Conservation (phyloP, 2,329 filamentous ascomycete species). For the Diplodia scrobiculata region DNA sequence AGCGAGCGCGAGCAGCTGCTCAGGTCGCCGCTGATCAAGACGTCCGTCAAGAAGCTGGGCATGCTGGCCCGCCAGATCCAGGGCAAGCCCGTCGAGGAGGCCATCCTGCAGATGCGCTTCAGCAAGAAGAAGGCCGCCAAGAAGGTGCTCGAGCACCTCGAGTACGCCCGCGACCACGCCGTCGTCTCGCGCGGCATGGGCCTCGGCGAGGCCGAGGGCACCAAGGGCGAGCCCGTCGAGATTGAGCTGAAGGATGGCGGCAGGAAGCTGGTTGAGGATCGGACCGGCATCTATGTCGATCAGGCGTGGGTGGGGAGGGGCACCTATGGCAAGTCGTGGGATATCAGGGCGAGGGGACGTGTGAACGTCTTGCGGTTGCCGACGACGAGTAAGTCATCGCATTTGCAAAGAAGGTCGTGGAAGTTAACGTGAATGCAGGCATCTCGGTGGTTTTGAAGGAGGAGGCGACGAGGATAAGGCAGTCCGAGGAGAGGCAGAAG, state of each 20-base stretch:
- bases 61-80: conserved; percentile 84
- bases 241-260: conserved; percentile 76
- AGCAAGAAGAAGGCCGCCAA: conserved; percentile 88
- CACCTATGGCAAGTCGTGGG: conserved; percentile 57
- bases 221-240: conserved; percentile 50
- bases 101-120: conserved; percentile 91
- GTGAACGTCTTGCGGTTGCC: conserved; percentile 70
- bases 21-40: conserved; percentile 75
- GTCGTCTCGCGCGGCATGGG: conserved; percentile 84
- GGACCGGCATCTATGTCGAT: conserved; percentile 83
- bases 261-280: conserved; percentile 69
- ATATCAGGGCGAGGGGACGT: conserved; percentile 75
- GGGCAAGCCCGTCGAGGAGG: conserved; percentile 92
- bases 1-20: conserved; percentile 61
- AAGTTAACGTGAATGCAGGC: conserved; percentile 50
- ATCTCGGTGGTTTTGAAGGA: conserved; percentile 86
- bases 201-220: conserved; percentile 50
- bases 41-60: conserved; percentile 87
- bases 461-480: conserved; percentile 82
- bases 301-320: conserved; percentile 91
- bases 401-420: background rate
- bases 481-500: conserved; percentile 74
- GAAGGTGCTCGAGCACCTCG: conserved; percentile 76
- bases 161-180: conserved; percentile 79
- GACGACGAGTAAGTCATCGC: conserved; percentile 66